Percentiles rank a stretch among this genome's conserved stretches.
Evolutionary conservation across 2,329 filamentous ascomycete genomes (phyloP).

Genomic region (Clonostachys rosea): DNA sequence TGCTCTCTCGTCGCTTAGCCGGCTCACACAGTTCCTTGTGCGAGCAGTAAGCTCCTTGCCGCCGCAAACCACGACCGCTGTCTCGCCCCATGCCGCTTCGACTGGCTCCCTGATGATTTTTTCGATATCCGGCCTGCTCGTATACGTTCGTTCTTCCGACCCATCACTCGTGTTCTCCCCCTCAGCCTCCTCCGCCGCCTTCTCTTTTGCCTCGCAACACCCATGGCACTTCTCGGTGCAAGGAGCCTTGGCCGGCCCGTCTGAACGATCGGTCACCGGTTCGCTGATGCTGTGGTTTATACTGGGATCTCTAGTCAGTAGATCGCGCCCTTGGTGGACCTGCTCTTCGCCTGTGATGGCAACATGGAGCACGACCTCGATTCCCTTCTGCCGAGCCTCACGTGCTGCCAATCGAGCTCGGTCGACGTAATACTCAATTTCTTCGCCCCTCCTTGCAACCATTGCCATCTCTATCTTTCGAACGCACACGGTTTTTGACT

Average conservation of each 20-base stretch:
- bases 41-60: not conserved
- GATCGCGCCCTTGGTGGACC: not conserved
- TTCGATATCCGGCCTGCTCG: not conserved
- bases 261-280: too few relatives aligned
- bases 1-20: slow-evolving; percentile 54
- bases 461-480: not conserved
- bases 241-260: not conserved
- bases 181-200: not conserved
- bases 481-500: not conserved
- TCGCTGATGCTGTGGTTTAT: not conserved
- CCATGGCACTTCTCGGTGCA: not conserved
- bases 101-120: not conserved
- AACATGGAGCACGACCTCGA: not conserved
- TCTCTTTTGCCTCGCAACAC: not conserved
- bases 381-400: not conserved
- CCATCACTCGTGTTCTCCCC: not conserved
- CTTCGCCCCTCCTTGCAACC: slow-evolving; percentile 6
- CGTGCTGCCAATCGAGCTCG: not conserved
- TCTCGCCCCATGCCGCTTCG: not conserved
- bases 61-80: not conserved
- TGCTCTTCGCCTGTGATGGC: not conserved
- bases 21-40: slow-evolving; percentile 38
- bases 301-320: not conserved
- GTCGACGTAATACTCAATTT: not conserved
- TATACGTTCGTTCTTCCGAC: not conserved